Conservation (phyloP, 1,284 basidiomycete species). For the Sporisorium reilianum region DNA sequence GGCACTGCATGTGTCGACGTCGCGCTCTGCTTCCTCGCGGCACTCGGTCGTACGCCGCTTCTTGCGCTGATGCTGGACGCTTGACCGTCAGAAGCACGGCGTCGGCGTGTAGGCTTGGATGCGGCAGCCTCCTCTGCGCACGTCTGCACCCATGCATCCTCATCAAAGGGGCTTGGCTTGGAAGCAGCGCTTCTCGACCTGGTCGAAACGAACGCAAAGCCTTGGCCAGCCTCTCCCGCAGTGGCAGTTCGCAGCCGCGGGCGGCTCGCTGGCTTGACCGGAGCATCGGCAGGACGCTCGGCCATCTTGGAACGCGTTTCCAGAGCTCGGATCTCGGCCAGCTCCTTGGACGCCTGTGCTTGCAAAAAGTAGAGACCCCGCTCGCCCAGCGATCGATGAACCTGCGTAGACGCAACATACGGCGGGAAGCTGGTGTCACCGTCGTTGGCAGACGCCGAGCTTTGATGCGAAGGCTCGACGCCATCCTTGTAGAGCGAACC, state of each 20-base stretch:
- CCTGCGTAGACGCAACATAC: slow-evolving; percentile 54
- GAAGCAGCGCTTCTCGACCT: slow-evolving; percentile 15
- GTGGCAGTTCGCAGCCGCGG: slow-evolving; percentile 10
- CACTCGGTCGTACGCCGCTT: slow-evolving; percentile 7
- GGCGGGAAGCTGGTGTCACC: slow-evolving; percentile 22
- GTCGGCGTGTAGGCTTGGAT: slow-evolving; percentile 13
- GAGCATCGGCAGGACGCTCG: slow-evolving; percentile 17
- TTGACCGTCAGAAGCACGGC: slow-evolving; percentile 1
- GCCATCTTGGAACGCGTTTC: slow-evolving; percentile 56
- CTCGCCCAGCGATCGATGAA: slow-evolving; percentile 62
- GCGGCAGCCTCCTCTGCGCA: slow-evolving; percentile 40
- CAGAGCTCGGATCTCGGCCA: slow-evolving; percentile 64
- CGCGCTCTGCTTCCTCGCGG: neutral
- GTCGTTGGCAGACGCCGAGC: neutral
- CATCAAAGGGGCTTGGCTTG: slow-evolving; percentile 16
- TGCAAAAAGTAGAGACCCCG: slow-evolving; percentile 63
- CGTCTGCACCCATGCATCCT: slow-evolving; percentile 47
- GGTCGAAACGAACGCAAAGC: slow-evolving; percentile 11
- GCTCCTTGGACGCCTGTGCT: slow-evolving; percentile 64
- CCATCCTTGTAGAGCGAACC: slow-evolving; percentile 57
- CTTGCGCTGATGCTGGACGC: slow-evolving; percentile 9
- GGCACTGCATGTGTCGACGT: slow-evolving; percentile 18
- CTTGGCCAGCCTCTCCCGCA: slow-evolving; percentile 1
- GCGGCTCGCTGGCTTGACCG: slow-evolving; percentile 2
- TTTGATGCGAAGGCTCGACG: neutral